Evolutionary conservation across 1,284 basidiomycete genomes (phyloP).

Genomic region (Naganishia sp.): DNA sequence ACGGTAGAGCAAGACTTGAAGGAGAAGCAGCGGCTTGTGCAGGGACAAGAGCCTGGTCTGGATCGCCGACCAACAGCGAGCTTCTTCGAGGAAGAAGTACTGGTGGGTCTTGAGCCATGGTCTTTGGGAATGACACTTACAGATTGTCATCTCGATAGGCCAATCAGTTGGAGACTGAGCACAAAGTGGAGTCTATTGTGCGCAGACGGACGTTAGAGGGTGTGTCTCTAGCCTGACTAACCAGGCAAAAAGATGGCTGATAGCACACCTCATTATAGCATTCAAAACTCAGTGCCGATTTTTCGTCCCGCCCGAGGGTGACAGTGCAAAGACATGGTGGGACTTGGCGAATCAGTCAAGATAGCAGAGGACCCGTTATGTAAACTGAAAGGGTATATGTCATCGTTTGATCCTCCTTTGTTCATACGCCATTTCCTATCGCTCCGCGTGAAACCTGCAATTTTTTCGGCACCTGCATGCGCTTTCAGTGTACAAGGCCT

Average conservation of each 20-base stretch:
- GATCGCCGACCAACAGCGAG: constrained; percentile 54
- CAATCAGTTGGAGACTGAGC: constrained; percentile 76
- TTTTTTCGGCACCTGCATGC: too few relatives aligned
- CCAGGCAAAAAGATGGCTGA: too few relatives aligned
- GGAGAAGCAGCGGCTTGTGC: constrained; percentile 59
- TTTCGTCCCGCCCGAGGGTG: constrained; percentile 68
- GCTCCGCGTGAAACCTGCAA: too few relatives aligned
- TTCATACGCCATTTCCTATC: too few relatives aligned
- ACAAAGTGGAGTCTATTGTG: constrained; percentile 75
- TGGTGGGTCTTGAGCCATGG: constrained; percentile 58
- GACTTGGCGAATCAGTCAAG: constrained; percentile 50
- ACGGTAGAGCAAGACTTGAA: constrained; percentile 69
- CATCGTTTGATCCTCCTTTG: too few relatives aligned
- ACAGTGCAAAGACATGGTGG: constrained; percentile 69
- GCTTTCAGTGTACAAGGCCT: too few relatives aligned
- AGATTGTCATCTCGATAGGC: constrained; percentile 57
- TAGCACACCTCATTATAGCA: constrained; percentile 56
- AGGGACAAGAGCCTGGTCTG: constrained; percentile 34
- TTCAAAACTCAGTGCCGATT: constrained; percentile 80
- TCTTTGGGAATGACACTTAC: not conserved
- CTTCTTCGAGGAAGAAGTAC: constrained; percentile 70
- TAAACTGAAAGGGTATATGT: not conserved
- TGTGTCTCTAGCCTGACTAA: constrained; percentile 48
- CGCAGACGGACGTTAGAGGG: constrained; percentile 75
- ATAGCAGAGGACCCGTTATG: not conserved